Percentiles rank a stretch among this genome's conserved stretches.
phyloP scores from a whole-genome alignment of 495 filamentous ascomycete species.

The Neurospora hispaniola region DNA sequence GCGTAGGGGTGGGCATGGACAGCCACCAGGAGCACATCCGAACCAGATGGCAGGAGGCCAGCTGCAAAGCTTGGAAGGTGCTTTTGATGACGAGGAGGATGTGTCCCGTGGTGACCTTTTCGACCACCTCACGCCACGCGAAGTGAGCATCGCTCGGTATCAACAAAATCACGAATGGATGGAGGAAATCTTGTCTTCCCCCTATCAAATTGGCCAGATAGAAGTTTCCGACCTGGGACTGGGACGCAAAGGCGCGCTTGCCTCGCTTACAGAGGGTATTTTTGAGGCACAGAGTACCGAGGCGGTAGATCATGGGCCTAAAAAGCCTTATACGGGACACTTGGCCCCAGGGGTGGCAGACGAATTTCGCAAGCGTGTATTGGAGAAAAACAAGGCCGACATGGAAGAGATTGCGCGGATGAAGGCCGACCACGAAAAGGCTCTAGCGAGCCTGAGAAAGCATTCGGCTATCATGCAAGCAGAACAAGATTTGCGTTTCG shows the following conservation, averaged over 20 bases:
- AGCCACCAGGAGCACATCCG: conserved; percentile 16
- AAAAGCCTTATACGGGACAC: conserved; percentile 46
- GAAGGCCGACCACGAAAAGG: conserved; percentile 63
- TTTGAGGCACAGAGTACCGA: conserved; percentile 49
- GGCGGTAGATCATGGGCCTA: conserved; percentile 36
- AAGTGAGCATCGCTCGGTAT: conserved; percentile 75
- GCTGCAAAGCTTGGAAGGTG: conserved; percentile 34
- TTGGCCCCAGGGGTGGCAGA: conserved; percentile 57
- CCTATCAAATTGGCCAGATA: conserved; percentile 72
- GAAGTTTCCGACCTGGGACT: conserved; percentile 79
- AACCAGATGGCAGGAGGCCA: conserved; percentile 16
- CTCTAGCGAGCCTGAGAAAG: conserved; percentile 62
- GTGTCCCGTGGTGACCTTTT: conserved; percentile 74
- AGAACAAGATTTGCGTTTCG: conserved; percentile 50
- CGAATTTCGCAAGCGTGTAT: conserved; percentile 66
- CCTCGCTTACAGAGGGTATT: conserved; percentile 69
- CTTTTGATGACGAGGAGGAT: conserved; percentile 81
- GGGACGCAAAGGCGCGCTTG: conserved; percentile 77
- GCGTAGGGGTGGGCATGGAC: conserved; percentile 19
- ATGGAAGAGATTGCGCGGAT: conserved; percentile 72
- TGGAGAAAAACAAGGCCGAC: conserved; percentile 51
- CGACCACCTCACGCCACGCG: conserved; percentile 76
- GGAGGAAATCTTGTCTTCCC: conserved; percentile 89
- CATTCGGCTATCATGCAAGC: conserved; percentile 52
- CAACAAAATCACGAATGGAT: conserved; percentile 98